These are phyloP conservation scores for Tagetes patula DNA, from an alignment of 129 eudicot genomes.

Conservation along the genomic window DNA sequence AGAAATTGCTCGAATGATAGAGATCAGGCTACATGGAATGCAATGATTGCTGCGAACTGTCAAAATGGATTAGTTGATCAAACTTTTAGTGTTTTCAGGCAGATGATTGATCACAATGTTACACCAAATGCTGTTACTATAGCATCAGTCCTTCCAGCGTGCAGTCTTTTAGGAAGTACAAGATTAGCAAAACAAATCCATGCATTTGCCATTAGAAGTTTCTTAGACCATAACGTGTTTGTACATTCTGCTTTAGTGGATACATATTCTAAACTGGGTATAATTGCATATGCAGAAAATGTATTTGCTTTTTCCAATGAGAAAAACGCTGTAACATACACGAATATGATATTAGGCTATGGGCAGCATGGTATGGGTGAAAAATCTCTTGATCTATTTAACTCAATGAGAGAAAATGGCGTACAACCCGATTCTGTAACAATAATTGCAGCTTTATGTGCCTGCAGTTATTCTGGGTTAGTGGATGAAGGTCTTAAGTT, in stretches of 20 bases:
- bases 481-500: slow-evolving; percentile 72
- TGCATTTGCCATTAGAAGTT: slow-evolving; percentile 56
- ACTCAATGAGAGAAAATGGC: slow-evolving; percentile 50
- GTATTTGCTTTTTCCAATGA: slow-evolving; percentile 44
- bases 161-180: slow-evolving; percentile 51
- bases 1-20: slow-evolving; percentile 35
- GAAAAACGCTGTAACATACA: slow-evolving; percentile 67
- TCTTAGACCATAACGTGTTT: slow-evolving; percentile 61
- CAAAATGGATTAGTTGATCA: slow-evolving; percentile 71
- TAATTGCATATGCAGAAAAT: slow-evolving; percentile 54
- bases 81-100: slow-evolving; percentile 55
- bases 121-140: slow-evolving; percentile 71
- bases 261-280: slow-evolving; percentile 81
- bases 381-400: slow-evolving; percentile 51
- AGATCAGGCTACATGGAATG: slow-evolving; percentile 87
- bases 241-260: slow-evolving; percentile 79
- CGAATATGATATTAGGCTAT: slow-evolving; percentile 75
- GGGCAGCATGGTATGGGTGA: slow-evolving; percentile 76
- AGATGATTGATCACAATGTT: slow-evolving; percentile 56
- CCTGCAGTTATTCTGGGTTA: slow-evolving; percentile 82
- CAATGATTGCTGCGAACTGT: slow-evolving; percentile 68
- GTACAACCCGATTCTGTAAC: slow-evolving; percentile 69
- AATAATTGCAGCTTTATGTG: slow-evolving; percentile 73
- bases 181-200: slow-evolving; percentile 66
- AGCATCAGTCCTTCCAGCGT: slow-evolving; percentile 79